Evolutionary conservation across 192 early-diverging fungal species (phyloP).

Genomic region (Umbelopsis ramanniana): DNA sequence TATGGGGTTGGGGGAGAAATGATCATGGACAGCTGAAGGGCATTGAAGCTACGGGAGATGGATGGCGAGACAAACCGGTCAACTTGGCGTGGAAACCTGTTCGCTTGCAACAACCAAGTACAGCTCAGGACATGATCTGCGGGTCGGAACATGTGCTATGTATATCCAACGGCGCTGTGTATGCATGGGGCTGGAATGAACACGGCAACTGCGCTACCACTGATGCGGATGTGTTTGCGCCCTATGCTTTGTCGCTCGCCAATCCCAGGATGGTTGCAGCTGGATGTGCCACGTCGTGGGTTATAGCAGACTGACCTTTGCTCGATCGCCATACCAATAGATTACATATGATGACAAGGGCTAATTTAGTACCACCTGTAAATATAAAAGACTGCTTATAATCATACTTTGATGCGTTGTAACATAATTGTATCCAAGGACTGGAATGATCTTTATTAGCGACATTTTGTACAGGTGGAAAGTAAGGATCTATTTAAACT

Average conservation of each 20-base stretch:
- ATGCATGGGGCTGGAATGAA: slow-evolving; percentile 94
- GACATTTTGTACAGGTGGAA: slow-evolving; percentile 8
- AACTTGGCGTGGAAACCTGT: neutral
- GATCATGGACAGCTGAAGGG: slow-evolving; percentile 76
- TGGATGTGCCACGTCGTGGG: slow-evolving; percentile 51
- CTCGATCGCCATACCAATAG: neutral
- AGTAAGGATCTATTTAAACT: slow-evolving; percentile 2
- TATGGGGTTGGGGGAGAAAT: slow-evolving; percentile 74
- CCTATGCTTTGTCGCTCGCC: neutral
- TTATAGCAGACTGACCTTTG: slow-evolving; percentile 17
- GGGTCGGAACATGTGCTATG: slow-evolving; percentile 81
- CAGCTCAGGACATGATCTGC: slow-evolving; percentile 50
- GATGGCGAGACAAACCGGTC: slow-evolving; percentile 18
- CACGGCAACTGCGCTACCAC: slow-evolving; percentile 85
- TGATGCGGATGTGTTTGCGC: slow-evolving; percentile 18
- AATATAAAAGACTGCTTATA: neutral
- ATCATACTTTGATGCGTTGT: too few relatives aligned
- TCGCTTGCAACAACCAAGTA: slow-evolving; percentile 22
- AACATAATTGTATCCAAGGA: too few relatives aligned
- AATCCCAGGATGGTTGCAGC: slow-evolving; percentile 28
- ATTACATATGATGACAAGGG: neutral
- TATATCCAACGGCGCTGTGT: slow-evolving; percentile 50
- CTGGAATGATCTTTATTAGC: neutral
- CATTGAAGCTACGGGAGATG: neutral
- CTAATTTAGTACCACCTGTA: neutral